These are phyloP conservation scores for Blastocystis sp. DNA, from an alignment of 352 stramenopile genomes.

Conservation along the genomic window DNA sequence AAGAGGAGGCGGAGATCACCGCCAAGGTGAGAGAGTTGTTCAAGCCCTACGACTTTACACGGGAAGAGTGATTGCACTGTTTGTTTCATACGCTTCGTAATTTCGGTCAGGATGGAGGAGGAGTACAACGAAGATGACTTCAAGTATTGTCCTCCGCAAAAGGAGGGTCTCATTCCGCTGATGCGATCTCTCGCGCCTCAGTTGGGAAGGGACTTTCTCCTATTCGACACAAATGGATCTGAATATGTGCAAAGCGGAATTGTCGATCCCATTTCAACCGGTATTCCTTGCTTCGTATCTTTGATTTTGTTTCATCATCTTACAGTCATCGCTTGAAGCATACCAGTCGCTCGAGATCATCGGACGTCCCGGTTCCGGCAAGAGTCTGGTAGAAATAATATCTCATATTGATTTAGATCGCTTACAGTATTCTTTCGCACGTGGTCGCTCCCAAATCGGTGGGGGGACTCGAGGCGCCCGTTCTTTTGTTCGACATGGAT, in stretches of 20 bases:
- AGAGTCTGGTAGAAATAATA: not conserved
- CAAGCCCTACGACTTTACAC: conserved; percentile 42
- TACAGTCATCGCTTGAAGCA: conserved; percentile 20
- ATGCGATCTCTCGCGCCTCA: not conserved
- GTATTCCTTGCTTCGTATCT: conserved; percentile 10
- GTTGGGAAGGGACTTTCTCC: conserved; percentile 17
- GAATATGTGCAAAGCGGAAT: conserved; percentile 20
- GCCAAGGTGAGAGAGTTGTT: conserved; percentile 20
- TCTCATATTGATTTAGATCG: not conserved
- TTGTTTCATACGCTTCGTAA: not conserved
- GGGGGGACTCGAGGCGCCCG: not conserved
- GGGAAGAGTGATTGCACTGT: not conserved
- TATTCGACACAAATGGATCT: conserved; percentile 29
- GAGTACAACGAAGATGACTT: not conserved
- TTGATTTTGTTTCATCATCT: not conserved
- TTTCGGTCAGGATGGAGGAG: not conserved
- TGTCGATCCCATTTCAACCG: not conserved
- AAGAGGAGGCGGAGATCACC: conserved; percentile 13
- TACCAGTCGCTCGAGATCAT: conserved; percentile 16
- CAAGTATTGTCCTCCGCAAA: not conserved
- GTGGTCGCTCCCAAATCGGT: not conserved
- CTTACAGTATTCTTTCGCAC: conserved; percentile 1
- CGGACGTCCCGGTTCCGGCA: not conserved
- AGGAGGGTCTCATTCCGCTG: not conserved
- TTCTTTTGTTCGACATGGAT: conserved; percentile 27